Base-by-base conservation (phyloP, 2,329 filamentous ascomycete genomes). In the Trichoderma oligosporum region DNA sequence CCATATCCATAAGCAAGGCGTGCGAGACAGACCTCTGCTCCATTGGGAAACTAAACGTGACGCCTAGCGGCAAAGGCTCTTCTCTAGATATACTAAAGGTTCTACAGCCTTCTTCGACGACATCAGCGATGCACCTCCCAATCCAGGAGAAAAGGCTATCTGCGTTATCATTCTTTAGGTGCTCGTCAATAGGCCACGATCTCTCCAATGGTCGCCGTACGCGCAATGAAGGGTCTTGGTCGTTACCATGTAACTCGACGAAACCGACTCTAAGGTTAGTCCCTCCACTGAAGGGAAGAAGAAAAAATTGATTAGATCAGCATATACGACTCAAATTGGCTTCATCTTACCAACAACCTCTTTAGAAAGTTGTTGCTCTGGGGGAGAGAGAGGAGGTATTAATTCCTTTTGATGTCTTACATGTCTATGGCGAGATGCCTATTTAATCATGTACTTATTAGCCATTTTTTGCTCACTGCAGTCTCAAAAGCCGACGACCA, bases 131-230 rank as follows among this genome's bases (percentile, higher is more conserved):
- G 65, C 86, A 88, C 64, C 82, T 77, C 24, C 89, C 89, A 62
- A 94, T 89, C 89, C 89, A 94, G n/a, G 79, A 73, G 69, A 94
- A 94, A 2, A 93, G 75, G 57, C 85, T 84, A 57, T 90, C 84
- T 1, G 87, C 83, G 61, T 91, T 86, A 63, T 91, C 84, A 69
- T 82, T 83, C 67, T 91, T 91, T 61, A 91, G 72, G 55, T 86
- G 82, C 39, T 91, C 83, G 46, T 81, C 81, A 64, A 92, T 92
- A 7, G 87, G 82, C 87, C 88, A 91, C 54, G 82, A 82, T 62
- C 79, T 85, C 68, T 91, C 88, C 56, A 89, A 72, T 4, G 82
- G 80, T 45, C 85, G 77, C 33, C 76, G 76, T 29, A 87, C 75
- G 41, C 78, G 78, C 20, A 66, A 38, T n/a, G 66, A 58, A 45